Conservation (phyloP, 2,329 filamentous ascomycete genomes). For the Fusarium temperatum region DNA sequence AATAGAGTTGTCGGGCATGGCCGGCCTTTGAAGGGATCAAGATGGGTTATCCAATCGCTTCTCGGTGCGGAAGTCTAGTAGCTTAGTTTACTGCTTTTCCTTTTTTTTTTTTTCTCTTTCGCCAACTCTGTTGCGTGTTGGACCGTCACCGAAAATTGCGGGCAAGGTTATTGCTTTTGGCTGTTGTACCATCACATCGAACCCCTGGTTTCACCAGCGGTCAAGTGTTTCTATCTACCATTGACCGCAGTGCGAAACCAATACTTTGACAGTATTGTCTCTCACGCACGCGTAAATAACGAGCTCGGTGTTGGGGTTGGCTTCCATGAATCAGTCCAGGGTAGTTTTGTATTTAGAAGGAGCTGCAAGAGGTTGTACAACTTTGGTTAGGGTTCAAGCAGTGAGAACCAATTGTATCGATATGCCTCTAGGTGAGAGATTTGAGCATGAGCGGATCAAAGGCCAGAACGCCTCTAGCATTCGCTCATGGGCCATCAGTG, state of each 20-base stretch:
- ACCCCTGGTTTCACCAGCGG: conserved; percentile 20
- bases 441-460: background rate
- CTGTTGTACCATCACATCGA: background rate
- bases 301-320: background rate
- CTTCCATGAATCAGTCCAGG: background rate
- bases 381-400: background rate
- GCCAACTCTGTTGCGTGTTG: conserved; percentile 9
- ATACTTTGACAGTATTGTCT: background rate
- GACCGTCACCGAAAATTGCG: background rate
- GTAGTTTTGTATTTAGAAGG: background rate
- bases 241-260: conserved; percentile 22
- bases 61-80: background rate
- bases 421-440: background rate
- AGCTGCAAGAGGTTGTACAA: background rate
- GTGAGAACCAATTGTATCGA: background rate
- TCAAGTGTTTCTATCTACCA: conserved; percentile 3
- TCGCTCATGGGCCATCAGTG: background rate
- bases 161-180: background rate
- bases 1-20: conserved; percentile 34
- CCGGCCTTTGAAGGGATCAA: conserved; percentile 17
- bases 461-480: background rate
- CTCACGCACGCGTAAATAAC: background rate
- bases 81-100: background rate
- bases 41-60: conserved; percentile 7
- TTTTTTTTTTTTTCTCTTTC: conserved; percentile 19